Conservation (phyloP, 495 filamentous ascomycete species). For the Aspergillus panamensis region DNA sequence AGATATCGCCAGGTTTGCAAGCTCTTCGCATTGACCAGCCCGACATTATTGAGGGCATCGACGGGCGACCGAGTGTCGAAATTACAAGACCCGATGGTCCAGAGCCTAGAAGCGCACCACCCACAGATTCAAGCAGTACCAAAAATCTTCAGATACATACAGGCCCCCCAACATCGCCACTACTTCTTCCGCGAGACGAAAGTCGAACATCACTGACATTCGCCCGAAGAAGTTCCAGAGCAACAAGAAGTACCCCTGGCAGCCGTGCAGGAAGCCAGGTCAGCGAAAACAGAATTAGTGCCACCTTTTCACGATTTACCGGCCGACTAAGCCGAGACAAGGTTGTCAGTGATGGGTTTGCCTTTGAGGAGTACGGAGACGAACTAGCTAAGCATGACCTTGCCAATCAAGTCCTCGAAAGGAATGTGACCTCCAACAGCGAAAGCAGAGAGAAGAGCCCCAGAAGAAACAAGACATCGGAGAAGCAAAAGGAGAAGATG, state of each 20-base stretch:
- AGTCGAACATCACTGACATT: slow-evolving; percentile 46
- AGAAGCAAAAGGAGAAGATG: slow-evolving; percentile 27
- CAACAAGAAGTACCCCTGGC: slow-evolving; percentile 51
- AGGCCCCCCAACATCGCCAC: slow-evolving; percentile 46
- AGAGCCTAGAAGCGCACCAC: background rate
- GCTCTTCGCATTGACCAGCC: slow-evolving; percentile 16
- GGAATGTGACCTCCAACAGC: slow-evolving; percentile 19
- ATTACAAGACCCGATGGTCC: slow-evolving; percentile 32
- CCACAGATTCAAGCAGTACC: slow-evolving; percentile 18
- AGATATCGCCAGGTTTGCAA: slow-evolving; percentile 21
- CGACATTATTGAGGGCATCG: slow-evolving; percentile 24
- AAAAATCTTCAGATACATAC: slow-evolving; percentile 39
- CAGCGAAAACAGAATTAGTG: slow-evolving; percentile 63
- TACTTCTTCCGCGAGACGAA: slow-evolving; percentile 40
- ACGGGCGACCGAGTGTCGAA: slow-evolving; percentile 43
- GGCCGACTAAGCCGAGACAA: slow-evolving; percentile 50
- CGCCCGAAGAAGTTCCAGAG: slow-evolving; percentile 58
- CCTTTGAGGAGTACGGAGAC: slow-evolving; percentile 32
- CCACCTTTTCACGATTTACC: slow-evolving; percentile 62
- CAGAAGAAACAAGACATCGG: slow-evolving; percentile 28
- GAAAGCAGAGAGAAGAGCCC: slow-evolving; percentile 34
- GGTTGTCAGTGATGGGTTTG: slow-evolving; percentile 29
- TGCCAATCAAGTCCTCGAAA: slow-evolving; percentile 25
- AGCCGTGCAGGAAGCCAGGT: slow-evolving; percentile 66
- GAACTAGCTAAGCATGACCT: slow-evolving; percentile 33